Percentiles rank a stretch among this genome's conserved stretches.
These are phyloP conservation scores for Themeda triandra DNA, from an alignment of 176 grass and related monocot species.

Conservation along the genomic window DNA sequence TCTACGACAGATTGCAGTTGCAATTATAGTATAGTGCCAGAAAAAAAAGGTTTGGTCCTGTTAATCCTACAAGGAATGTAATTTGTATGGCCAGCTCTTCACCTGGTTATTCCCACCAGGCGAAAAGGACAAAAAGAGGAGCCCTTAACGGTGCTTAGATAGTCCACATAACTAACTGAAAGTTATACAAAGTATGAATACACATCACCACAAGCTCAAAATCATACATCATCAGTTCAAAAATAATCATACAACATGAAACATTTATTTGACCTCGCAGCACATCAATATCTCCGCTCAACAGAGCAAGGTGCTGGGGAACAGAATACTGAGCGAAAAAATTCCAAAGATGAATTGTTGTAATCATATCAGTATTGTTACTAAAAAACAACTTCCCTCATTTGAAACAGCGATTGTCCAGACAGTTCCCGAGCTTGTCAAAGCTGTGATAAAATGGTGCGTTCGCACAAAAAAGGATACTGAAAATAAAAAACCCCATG, in stretches of 20 bases:
- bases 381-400: slow-evolving; percentile 20
- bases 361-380: slow-evolving; percentile 15
- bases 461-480: background rate
- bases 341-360: background rate
- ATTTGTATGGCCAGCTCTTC: no score
- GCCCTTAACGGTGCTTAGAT: background rate
- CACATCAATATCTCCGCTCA: background rate
- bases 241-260: background rate
- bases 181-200: background rate
- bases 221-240: background rate
- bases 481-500: slow-evolving; percentile 29
- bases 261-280: background rate
- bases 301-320: background rate
- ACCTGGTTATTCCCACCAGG: no score
- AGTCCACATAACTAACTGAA: background rate
- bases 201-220: background rate
- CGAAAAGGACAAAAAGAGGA: no score
- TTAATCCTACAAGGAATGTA: no score
- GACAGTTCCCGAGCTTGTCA: slow-evolving; percentile 13
- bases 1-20: no score
- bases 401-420: slow-evolving; percentile 43
- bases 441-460: slow-evolving; percentile 34
- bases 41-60: background rate
- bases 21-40: background rate
- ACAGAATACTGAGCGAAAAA: background rate